Evolutionary conservation across 192 early-diverging fungal genomes (phyloP), one percentile per base, ranked within the genome.

Genomic region (Gonapodya sp.): DNA sequence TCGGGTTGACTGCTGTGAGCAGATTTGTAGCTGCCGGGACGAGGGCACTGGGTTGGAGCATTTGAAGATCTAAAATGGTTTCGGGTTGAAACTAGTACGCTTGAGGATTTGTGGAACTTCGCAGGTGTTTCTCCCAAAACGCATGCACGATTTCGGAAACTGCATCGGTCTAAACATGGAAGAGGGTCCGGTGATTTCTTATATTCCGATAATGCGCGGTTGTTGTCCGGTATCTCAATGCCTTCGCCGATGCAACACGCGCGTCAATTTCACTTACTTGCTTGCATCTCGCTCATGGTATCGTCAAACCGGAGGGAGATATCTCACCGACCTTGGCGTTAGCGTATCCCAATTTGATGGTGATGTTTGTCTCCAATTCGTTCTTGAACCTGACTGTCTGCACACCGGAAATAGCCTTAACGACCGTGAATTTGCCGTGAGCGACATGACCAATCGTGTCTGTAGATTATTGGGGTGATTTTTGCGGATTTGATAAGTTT

Each of bases 371-470:
- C 88, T 97, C 96, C 79, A 97, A 89, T 86, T 99, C 97, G 85
- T 95, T 98, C 88, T 96, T 96, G 87, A 98, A 99, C 73, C 97
- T 92, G 77, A 98, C 94, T 36, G 97, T 99, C 89, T 95, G 94
- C 31, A 98, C 97, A 80, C 96, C 96, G 36, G 97, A 98, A 82
- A 98, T 97, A 37, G 97, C 96, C 85, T 96, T 99, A 80, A 99
- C 97, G 31, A 99, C 95, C 31, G 97, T 98, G 31, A 96, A 98
- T 90, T 99, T 99, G 86, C 97, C 97, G 91, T 99, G 97, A 35
- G 97, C 97, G 82, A 99, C 97, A 87, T 99, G 97, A 72, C 97
- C 97, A 86, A 99, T 99, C 64, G 97, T 99, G 83, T 94, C 94
- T 95, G 84, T 31, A 72, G 0, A 80, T 24, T 24, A 64, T 16